Evolutionary conservation across 441 rosid genomes (phyloP).

Genomic region (Aquilaria agallochum): DNA sequence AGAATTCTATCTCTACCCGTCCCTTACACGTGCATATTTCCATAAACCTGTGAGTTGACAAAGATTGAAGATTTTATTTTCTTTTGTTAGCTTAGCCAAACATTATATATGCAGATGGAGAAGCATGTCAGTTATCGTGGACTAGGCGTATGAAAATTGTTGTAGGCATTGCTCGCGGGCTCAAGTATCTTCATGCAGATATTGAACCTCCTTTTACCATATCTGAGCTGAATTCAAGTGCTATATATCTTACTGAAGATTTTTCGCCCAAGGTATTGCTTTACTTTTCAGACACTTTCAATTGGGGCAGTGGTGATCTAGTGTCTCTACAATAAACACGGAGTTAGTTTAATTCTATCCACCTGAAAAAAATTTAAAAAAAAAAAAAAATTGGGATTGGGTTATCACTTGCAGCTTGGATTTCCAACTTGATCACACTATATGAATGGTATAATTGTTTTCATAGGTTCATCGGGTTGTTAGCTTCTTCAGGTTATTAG

Average conservation of each 20-base stretch:
- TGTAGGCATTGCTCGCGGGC: slow-evolving; percentile 83
- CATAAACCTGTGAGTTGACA: too few species aligned
- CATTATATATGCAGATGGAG: slow-evolving; percentile 62
- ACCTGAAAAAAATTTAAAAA: too few species aligned
- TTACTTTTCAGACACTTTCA: neutral
- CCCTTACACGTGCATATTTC: neutral
- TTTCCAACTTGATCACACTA: too few species aligned
- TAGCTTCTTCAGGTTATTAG: too few species aligned
- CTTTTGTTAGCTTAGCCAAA: slow-evolving; percentile 12
- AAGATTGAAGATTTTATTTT: neutral
- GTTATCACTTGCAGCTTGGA: too few species aligned
- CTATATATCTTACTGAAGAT: slow-evolving; percentile 95
- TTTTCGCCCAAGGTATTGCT: slow-evolving; percentile 83
- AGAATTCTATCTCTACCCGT: slow-evolving; percentile 18
- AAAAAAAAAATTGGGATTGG: too few species aligned
- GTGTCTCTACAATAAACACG: too few species aligned
- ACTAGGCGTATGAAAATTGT: slow-evolving; percentile 85
- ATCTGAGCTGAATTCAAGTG: slow-evolving; percentile 82
- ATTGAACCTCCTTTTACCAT: slow-evolving; percentile 90
- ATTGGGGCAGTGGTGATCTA: too few species aligned
- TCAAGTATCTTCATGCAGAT: slow-evolving; percentile 85
- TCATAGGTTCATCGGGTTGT: too few species aligned
- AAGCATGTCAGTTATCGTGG: slow-evolving; percentile 87
- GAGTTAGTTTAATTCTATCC: too few species aligned
- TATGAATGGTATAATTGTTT: too few species aligned